Evolutionary conservation across 305 asterid species (phyloP).

Genomic region (Lippia alba): DNA sequence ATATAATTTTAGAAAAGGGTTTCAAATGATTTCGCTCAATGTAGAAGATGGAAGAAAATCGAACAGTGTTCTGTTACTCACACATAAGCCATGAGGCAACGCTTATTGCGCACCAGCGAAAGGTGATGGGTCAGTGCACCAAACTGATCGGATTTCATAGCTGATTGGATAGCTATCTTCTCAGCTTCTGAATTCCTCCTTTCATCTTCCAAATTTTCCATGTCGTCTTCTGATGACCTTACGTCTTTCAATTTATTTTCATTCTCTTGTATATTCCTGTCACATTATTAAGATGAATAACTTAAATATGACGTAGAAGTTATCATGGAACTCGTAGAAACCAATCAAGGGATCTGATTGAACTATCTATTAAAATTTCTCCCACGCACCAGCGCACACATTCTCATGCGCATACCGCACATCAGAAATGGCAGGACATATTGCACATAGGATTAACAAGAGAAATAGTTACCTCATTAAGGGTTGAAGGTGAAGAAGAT

Average conservation of each 20-base stretch:
- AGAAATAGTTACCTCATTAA: constrained; percentile 67
- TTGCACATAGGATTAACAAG: background rate
- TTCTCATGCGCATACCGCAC: too few relatives aligned
- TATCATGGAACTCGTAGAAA: background rate
- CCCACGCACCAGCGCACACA: too few relatives aligned
- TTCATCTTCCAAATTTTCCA: constrained; percentile 49
- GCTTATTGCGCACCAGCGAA: constrained; percentile 85
- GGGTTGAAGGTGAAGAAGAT: constrained; percentile 66
- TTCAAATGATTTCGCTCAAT: background rate
- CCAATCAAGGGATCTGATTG: too few relatives aligned
- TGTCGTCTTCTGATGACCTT: constrained; percentile 40
- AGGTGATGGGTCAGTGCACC: constrained; percentile 93
- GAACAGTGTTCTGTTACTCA: constrained; percentile 39
- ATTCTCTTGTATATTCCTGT: constrained; percentile 65
- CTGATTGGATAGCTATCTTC: constrained; percentile 47
- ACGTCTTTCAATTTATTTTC: constrained; percentile 48
- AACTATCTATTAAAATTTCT: background rate
- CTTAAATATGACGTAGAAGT: background rate
- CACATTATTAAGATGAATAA: constrained; percentile 5
- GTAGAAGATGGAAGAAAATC: background rate
- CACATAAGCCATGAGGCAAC: constrained; percentile 94
- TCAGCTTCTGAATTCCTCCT: constrained; percentile 47
- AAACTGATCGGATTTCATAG: constrained; percentile 68
- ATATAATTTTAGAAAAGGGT: constrained; percentile 8
- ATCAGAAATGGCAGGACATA: too few relatives aligned